Conservation (phyloP, 331 rosid genomes). For the Dryas integrifolia region DNA sequence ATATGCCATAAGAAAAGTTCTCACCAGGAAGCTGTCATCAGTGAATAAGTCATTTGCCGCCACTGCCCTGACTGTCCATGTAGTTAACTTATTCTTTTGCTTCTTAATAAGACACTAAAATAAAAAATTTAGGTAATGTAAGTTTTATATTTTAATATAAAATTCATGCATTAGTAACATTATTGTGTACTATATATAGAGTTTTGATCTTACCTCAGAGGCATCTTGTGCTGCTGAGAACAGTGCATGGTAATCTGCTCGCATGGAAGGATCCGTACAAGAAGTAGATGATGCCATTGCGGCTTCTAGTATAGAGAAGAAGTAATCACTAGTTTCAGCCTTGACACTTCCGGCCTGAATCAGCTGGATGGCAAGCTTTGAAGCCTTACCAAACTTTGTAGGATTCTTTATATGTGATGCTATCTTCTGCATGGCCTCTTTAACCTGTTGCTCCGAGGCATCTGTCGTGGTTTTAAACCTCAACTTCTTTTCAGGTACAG, state of each 20-base stretch:
- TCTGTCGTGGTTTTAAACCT: slow-evolving; percentile 81
- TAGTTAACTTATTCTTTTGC: slow-evolving; percentile 68
- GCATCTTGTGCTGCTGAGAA: slow-evolving; percentile 61
- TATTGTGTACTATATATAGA: background rate
- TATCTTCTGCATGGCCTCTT: slow-evolving; percentile 91
- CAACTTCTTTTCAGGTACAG: slow-evolving; percentile 64
- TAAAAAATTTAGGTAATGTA: background rate
- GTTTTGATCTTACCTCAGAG: slow-evolving; percentile 50
- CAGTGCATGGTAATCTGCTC: slow-evolving; percentile 68
- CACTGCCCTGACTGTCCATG: slow-evolving; percentile 66
- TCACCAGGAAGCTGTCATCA: slow-evolving; percentile 92
- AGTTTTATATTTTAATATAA: background rate
- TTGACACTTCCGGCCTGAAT: slow-evolving; percentile 89
- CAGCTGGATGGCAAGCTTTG: slow-evolving; percentile 85
- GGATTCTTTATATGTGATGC: slow-evolving; percentile 87
- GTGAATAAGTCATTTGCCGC: slow-evolving; percentile 76
- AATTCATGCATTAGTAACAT: background rate
- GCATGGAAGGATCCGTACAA: slow-evolving; percentile 75
- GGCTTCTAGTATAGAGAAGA: slow-evolving; percentile 69
- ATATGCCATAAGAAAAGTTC: slow-evolving; percentile 23
- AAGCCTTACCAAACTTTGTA: slow-evolving; percentile 73
- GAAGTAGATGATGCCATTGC: slow-evolving; percentile 65
- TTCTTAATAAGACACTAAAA: slow-evolving; percentile 64
- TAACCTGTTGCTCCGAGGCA: slow-evolving; percentile 80
- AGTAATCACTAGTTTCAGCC: slow-evolving; percentile 58